phyloP scores from a whole-genome alignment of 2,329 filamentous ascomycete species.

The Cryphonectria carpinicola region DNA sequence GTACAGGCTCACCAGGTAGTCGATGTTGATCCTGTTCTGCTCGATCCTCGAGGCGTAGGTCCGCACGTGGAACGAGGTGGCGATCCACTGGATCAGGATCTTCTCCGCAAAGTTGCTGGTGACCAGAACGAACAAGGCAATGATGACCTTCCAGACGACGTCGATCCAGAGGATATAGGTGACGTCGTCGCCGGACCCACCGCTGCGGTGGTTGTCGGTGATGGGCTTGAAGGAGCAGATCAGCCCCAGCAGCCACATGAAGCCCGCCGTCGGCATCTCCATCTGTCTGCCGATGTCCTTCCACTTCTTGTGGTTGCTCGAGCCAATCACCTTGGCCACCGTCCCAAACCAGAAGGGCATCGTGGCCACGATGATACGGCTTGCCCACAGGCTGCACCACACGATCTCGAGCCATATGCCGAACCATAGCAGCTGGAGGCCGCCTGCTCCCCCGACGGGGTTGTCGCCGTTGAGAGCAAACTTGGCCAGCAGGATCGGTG shows the following conservation, averaged over 20 bases:
- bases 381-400: constrained; percentile 89
- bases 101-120: constrained; percentile 87
- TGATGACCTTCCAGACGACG: constrained; percentile 82
- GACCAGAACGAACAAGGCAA: constrained; percentile 79
- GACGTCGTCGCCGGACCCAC: constrained; percentile 48
- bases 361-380: constrained; percentile 56
- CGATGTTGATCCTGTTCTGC: constrained; percentile 88
- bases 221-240: constrained; percentile 86
- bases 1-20: constrained; percentile 56
- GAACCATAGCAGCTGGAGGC: constrained; percentile 85
- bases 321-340: constrained; percentile 72
- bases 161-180: constrained; percentile 69
- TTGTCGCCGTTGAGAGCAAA: constrained; percentile 44
- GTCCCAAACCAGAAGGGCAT: constrained; percentile 52
- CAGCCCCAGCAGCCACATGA: constrained; percentile 89
- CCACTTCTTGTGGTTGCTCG: constrained; percentile 92
- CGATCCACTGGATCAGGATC: constrained; percentile 92
- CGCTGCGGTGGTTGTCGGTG: constrained; percentile 62
- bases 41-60: constrained; percentile 92
- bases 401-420: constrained; percentile 93
- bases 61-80: constrained; percentile 86
- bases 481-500: constrained; percentile 45
- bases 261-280: constrained; percentile 82
- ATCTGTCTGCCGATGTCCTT: constrained; percentile 83
- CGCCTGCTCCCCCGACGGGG: constrained; percentile 67